Evolutionary conservation across 345 rosid genomes (phyloP).

Genomic region (Eucalyptus caleyi): DNA sequence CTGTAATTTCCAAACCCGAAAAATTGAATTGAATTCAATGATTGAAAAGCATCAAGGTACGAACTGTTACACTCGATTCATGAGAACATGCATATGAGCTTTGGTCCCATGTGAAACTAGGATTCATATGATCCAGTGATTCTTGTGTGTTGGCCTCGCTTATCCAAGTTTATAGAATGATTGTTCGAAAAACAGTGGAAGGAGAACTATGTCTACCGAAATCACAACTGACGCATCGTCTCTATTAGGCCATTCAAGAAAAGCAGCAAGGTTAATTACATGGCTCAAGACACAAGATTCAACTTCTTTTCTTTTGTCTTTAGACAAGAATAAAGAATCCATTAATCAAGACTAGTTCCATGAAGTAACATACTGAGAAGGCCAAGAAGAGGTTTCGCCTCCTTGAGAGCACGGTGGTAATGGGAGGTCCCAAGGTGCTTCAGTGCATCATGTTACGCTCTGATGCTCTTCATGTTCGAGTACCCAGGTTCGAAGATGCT

Average conservation of each 20-base stretch:
- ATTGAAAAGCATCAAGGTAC: not conserved
- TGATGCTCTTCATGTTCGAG: conserved; percentile 21
- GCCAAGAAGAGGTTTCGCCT: not conserved
- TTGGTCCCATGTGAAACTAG: not conserved
- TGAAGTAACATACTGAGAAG: not conserved
- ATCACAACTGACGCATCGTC: not conserved
- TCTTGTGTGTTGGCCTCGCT: not conserved
- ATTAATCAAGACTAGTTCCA: too few species aligned
- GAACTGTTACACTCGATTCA: not conserved
- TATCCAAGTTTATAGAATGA: not conserved
- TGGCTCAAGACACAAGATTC: not conserved
- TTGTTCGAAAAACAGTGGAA: not conserved
- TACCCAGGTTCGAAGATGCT: conserved; percentile 18
- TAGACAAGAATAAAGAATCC: not conserved
- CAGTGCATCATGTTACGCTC: not conserved
- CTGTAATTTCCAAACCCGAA: not conserved
- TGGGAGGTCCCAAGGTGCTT: not conserved
- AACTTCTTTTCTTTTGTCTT: not conserved
- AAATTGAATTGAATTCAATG: not conserved
- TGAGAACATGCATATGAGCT: not conserved
- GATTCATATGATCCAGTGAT: not conserved
- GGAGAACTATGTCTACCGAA: not conserved
- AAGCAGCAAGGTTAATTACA: not conserved
- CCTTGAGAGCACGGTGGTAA: not conserved
- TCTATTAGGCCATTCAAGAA: not conserved